Evolutionary conservation across 2,329 filamentous ascomycete species (phyloP).

Genomic region (Elsinoe perseae): DNA sequence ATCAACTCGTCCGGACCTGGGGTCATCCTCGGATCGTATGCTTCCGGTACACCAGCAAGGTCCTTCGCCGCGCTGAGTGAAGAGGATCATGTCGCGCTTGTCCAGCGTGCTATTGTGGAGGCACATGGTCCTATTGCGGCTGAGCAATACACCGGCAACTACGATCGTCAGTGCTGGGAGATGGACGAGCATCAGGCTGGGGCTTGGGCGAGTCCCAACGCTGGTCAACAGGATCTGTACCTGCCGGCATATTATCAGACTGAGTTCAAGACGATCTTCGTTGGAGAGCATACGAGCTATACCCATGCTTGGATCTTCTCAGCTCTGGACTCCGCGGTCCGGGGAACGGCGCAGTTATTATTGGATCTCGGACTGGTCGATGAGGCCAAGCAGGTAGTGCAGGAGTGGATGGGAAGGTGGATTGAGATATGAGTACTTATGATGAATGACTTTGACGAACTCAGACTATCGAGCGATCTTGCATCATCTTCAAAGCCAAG

Average conservation of each 20-base stretch:
- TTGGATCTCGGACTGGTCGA: constrained; percentile 59
- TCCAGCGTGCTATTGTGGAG: constrained; percentile 58
- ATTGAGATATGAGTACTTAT: constrained; percentile 38
- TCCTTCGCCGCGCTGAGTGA: constrained; percentile 46
- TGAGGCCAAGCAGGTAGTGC: constrained; percentile 57
- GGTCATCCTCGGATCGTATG: constrained; percentile 54
- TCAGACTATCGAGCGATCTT: no score
- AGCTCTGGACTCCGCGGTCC: constrained; percentile 59
- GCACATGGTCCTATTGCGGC: constrained; percentile 55
- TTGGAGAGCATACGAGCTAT: constrained; percentile 41
- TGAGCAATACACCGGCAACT: constrained; percentile 58
- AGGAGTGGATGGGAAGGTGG: constrained; percentile 64
- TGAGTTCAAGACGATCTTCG: constrained; percentile 60
- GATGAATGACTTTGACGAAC: not conserved
- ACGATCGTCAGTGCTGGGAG: constrained; percentile 59
- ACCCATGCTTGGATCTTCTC: constrained; percentile 65
- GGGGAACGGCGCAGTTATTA: constrained; percentile 57
- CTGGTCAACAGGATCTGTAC: constrained; percentile 62
- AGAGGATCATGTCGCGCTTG: constrained; percentile 54
- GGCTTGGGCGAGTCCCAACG: constrained; percentile 50
- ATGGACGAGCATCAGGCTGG: constrained; percentile 54
- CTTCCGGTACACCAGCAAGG: constrained; percentile 39
- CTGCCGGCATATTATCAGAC: constrained; percentile 67
- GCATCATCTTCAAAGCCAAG: not conserved
- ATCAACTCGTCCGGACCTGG: constrained; percentile 57